Evolutionary conservation across 495 filamentous ascomycete genomes (phyloP), one percentile per base, ranked within the genome.

Genomic region (Xylaria venustula): DNA sequence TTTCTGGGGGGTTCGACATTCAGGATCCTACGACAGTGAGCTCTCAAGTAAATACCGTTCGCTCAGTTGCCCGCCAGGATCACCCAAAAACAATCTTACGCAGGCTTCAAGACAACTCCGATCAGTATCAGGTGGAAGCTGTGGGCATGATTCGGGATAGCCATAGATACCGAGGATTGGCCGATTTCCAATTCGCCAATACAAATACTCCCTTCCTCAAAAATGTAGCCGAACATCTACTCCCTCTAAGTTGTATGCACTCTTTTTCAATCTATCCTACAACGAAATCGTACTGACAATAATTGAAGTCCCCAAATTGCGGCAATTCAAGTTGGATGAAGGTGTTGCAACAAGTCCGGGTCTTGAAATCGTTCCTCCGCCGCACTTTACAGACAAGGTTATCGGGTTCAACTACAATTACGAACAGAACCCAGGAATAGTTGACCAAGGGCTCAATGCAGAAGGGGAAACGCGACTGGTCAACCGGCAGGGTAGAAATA

Each of bases 151-250:
- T 98, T 51, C 80, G 83, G 30, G 83, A 88, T 42, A 93, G 91
- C 8, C 92, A 98, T 79, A 86, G 93, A 22, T 98, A 94, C 71
- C 85, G 94, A 74, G 80, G 80, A 26, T 60, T 83, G 0, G 71
- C 79, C 40, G 93, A 97, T 69, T 94, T 92, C 67, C 89, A 93
- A 57, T 90, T 85, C 58, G 85, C 89, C 8, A 85, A 86, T 3
- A 75, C 77, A 2, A 71, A 76, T 1, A 84, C 85, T 50, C 69
- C 77, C 0, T 90, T 96, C 68, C 83, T 88, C 63, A 77, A 77
- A 14, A 83, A 84, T 26, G 84, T 94, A 54, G 79, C 82, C 40
- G 82, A 91, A 2, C 73, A 82, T 17, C 78, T 92, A 47, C 65
- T 90, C 0, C 79, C 86, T 8, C 85, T 87, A 53, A 79, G 90